phyloP scores from a whole-genome alignment of 768 basidiomycete genomes.

The Termitomyces sp. region DNA sequence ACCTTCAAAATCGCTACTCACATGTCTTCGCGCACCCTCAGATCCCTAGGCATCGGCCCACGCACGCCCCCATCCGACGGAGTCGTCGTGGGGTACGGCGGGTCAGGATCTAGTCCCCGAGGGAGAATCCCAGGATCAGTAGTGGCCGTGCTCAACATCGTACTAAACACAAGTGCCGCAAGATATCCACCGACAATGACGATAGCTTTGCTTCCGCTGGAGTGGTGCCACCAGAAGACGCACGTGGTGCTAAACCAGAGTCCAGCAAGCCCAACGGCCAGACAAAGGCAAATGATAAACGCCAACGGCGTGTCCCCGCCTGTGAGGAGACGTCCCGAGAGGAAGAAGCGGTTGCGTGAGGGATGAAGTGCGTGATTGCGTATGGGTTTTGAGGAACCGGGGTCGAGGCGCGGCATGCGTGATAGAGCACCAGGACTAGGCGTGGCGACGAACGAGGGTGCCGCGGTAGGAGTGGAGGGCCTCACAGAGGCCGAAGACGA shows the following conservation, averaged over 20 bases:
- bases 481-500: conserved; percentile 12
- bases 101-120: conserved; percentile 79
- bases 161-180: conserved; percentile 59
- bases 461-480: conserved; percentile 3
- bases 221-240: conserved; percentile 83
- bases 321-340: conserved; percentile 66
- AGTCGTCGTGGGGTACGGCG: conserved; percentile 62
- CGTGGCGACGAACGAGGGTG: conserved; percentile 16
- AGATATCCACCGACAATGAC: conserved; percentile 51
- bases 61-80: conserved; percentile 59
- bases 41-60: conserved; percentile 72
- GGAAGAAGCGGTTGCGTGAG: conserved; percentile 73
- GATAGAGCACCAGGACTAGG: conserved; percentile 20
- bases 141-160: conserved; percentile 76
- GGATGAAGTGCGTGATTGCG: conserved; percentile 62
- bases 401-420: conserved; percentile 30
- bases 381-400: conserved; percentile 33
- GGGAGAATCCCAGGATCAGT: conserved; percentile 88
- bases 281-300: conserved; percentile 56
- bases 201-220: conserved; percentile 29
- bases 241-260: conserved; percentile 88
- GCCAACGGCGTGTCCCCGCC: conserved; percentile 87
- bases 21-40: conserved; percentile 75
- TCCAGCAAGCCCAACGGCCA: conserved; percentile 66
- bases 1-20: conserved; percentile 31